Evolutionary conservation across 2,329 filamentous ascomycete species (phyloP).

Genomic region (Colletotrichum sp.): DNA sequence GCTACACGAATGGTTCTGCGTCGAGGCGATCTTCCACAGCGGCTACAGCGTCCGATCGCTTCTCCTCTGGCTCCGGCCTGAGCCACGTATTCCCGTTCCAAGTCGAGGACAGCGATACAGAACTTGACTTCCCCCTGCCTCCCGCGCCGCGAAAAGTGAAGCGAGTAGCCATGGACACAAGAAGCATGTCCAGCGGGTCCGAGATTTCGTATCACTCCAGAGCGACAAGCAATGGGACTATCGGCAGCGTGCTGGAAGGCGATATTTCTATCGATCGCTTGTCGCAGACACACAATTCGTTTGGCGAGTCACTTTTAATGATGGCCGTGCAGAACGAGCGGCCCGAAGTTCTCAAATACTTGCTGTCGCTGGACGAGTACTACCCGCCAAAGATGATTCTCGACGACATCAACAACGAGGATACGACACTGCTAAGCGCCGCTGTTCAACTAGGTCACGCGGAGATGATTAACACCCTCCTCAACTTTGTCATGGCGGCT

Average conservation of each 20-base stretch:
- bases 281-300: slow-evolving; percentile 71
- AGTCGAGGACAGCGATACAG: slow-evolving; percentile 29
- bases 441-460: slow-evolving; percentile 84
- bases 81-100: slow-evolving; percentile 94
- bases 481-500: slow-evolving; percentile 71
- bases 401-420: slow-evolving; percentile 86
- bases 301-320: slow-evolving; percentile 87
- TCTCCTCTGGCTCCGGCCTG: slow-evolving; percentile 64
- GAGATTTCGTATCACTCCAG: slow-evolving; percentile 83
- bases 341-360: slow-evolving; percentile 75
- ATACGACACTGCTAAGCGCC: slow-evolving; percentile 86
- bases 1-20: slow-evolving; percentile 47
- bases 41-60: slow-evolving; percentile 51
- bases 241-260: slow-evolving; percentile 76
- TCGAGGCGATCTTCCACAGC: slow-evolving; percentile 48
- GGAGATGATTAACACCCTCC: slow-evolving; percentile 75
- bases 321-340: slow-evolving; percentile 81
- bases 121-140: slow-evolving; percentile 29
- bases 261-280: slow-evolving; percentile 85
- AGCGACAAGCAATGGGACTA: slow-evolving; percentile 78
- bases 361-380: slow-evolving; percentile 78
- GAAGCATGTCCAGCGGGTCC: slow-evolving; percentile 87
- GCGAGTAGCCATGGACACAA: slow-evolving; percentile 86
- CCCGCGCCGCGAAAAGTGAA: slow-evolving; percentile 64
- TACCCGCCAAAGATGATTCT: slow-evolving; percentile 76